A percentile compares a stretch with the other conserved stretches of the same genome.
Conservation (phyloP, 116 monocot species). For the Iris pallida region DNA sequence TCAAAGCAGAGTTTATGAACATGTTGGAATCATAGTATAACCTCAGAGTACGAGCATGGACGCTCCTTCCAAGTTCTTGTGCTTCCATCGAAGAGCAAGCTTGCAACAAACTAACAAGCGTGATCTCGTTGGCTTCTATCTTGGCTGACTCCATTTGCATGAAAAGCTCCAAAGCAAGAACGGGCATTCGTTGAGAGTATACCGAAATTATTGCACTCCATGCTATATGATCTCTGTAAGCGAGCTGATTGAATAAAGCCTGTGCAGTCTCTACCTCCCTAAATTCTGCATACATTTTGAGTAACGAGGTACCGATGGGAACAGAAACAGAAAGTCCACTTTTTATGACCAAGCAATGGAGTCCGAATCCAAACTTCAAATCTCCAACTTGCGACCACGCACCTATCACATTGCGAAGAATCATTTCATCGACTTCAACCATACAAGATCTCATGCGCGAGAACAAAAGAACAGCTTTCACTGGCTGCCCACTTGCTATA, state of each 20-base stretch:
- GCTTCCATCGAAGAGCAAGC: constrained; percentile 41
- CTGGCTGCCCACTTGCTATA: constrained; percentile 7
- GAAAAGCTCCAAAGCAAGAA: constrained; percentile 39
- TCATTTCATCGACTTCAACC: constrained; percentile 22
- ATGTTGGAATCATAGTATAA: constrained; percentile 16
- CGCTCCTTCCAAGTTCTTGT: constrained; percentile 29
- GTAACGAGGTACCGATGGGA: constrained; percentile 31
- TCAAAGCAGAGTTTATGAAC: constrained; percentile 30
- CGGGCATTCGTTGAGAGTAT: constrained; percentile 25
- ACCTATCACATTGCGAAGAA: constrained; percentile 24
- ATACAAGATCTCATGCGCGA: constrained; percentile 35
- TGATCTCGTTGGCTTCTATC: constrained; percentile 38
- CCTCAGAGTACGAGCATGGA: constrained; percentile 38
- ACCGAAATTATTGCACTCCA: constrained; percentile 57
- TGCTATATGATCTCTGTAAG: constrained; percentile 35
- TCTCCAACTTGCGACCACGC: constrained; percentile 13
- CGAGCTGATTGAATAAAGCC: constrained; percentile 30
- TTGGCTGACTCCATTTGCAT: constrained; percentile 27
- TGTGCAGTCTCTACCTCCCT: constrained; percentile 25
- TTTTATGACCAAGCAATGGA: constrained; percentile 40
- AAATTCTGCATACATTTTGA: constrained; percentile 41
- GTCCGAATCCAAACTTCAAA: constrained; percentile 16
- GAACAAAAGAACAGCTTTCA: constrained; percentile 26
- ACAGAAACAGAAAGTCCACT: constrained; percentile 13
- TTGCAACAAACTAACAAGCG: constrained; percentile 42